A percentile compares a stretch with the other conserved stretches of the same genome.
phyloP scores from a whole-genome alignment of 2,329 filamentous ascomycete genomes.

The Fusarium nanum region DNA sequence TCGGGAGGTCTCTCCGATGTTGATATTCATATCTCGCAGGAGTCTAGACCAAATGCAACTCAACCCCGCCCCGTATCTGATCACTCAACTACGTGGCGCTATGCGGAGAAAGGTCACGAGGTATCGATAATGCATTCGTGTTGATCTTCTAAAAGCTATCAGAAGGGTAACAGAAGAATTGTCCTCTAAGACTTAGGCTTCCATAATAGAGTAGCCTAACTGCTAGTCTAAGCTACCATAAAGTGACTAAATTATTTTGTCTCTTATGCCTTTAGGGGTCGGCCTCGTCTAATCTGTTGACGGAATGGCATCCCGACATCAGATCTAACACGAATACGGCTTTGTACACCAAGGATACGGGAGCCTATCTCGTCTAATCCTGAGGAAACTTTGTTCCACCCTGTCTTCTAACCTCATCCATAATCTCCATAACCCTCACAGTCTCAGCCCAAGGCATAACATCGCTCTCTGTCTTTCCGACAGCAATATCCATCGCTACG shows the following conservation, averaged over 20 bases:
- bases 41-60: neutral
- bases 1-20: conserved; percentile 16
- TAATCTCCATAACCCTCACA: conserved; percentile 57
- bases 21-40: conserved; percentile 15
- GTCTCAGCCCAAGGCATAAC: conserved; percentile 61
- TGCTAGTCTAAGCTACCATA: too few species aligned
- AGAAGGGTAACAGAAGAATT: too few species aligned
- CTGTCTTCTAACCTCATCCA: conserved; percentile 59
- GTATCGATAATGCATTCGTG: conserved; percentile 19
- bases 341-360: too few species aligned
- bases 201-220: too few species aligned
- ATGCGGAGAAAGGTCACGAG: conserved; percentile 31
- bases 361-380: too few species aligned
- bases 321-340: too few species aligned
- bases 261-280: neutral
- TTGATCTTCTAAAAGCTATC: conserved; percentile 13
- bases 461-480: conserved; percentile 52
- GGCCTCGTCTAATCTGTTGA: neutral
- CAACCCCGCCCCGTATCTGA: neutral
- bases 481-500: conserved; percentile 55
- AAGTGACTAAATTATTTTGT: too few species aligned
- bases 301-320: too few species aligned
- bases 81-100: conserved; percentile 10
- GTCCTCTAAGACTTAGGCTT: too few species aligned
- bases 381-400: conserved; percentile 48